Conservation (phyloP, 2,329 filamentous ascomycete genomes). For the Albophoma yamanashiensis region DNA sequence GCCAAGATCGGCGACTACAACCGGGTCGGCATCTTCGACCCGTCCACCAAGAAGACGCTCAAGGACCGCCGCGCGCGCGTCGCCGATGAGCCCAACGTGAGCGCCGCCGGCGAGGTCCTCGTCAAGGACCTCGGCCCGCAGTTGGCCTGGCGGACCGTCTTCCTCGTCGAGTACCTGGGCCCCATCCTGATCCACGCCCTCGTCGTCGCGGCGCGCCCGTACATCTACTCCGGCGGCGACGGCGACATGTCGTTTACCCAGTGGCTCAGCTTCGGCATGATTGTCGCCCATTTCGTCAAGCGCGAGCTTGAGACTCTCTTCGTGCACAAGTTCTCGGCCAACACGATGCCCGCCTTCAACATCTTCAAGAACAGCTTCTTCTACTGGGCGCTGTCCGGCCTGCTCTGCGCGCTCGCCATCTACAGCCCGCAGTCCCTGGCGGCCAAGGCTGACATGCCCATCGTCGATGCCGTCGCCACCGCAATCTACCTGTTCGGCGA, state of each 20-base stretch:
- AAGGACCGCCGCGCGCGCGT: constrained; percentile 50
- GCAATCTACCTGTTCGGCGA: constrained; percentile 70
- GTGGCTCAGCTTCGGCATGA: constrained; percentile 60
- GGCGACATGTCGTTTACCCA: constrained; percentile 54
- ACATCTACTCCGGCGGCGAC: constrained; percentile 37
- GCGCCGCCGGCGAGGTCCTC: constrained; percentile 49
- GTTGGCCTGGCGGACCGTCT: constrained; percentile 87
- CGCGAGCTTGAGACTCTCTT: constrained; percentile 91
- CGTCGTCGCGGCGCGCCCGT: constrained; percentile 60
- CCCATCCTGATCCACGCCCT: constrained; percentile 80
- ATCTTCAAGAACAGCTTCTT: constrained; percentile 92
- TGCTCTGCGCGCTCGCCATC: constrained; percentile 74
- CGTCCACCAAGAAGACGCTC: constrained; percentile 49
- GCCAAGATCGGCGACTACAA: constrained; percentile 45
- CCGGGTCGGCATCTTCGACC: constrained; percentile 52
- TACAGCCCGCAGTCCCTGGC: constrained; percentile 68
- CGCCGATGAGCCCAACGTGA: constrained; percentile 35
- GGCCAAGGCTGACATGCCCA: constrained; percentile 36
- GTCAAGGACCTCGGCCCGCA: constrained; percentile 92
- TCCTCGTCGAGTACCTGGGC: constrained; percentile 88
- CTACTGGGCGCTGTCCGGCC: constrained; percentile 81
- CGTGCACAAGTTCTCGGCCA: constrained; percentile 87
- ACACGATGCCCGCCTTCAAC: constrained; percentile 85
- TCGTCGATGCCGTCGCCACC: constrained; percentile 56
- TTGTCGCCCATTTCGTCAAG: constrained; percentile 82